Evolutionary conservation across 495 filamentous ascomycete genomes (phyloP).

Genomic region (Podospora pseudoanserina): DNA sequence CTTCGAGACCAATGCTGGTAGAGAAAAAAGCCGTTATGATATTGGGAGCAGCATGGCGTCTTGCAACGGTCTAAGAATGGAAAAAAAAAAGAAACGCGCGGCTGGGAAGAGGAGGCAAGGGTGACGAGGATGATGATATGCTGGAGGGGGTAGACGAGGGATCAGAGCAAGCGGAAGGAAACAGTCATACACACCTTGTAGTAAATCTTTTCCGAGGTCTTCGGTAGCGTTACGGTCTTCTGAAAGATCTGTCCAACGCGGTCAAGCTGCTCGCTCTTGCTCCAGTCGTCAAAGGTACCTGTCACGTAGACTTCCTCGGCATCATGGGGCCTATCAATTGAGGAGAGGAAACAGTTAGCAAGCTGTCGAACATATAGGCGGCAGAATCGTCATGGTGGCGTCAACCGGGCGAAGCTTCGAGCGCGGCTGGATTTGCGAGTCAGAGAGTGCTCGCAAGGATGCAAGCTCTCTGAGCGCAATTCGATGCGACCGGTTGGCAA

Average conservation of each 20-base stretch:
- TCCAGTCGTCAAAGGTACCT: constrained; percentile 94
- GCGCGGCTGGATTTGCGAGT: constrained; percentile 16
- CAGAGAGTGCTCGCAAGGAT: constrained; percentile 18
- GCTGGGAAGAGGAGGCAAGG: not conserved
- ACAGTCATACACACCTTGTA: constrained; percentile 68
- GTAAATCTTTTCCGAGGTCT: constrained; percentile 60
- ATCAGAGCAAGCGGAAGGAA: not conserved
- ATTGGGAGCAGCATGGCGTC: not conserved
- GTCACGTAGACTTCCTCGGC: constrained; percentile 90
- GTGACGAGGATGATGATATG: not conserved
- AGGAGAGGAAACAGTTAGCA: constrained; percentile 21
- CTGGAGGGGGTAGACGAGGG: not conserved
- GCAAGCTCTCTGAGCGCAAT: constrained; percentile 9
- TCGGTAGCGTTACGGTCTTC: constrained; percentile 71
- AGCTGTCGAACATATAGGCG: constrained; percentile 7
- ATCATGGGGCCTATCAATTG: constrained; percentile 58
- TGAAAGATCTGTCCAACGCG: constrained; percentile 66
- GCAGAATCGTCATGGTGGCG: constrained; percentile 21
- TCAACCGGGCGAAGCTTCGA: constrained; percentile 13
- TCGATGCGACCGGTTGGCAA: not conserved
- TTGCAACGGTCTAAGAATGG: not conserved
- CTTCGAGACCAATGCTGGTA: not conserved
- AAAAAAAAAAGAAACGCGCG: not conserved
- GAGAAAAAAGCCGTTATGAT: not conserved
- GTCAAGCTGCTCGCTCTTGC: constrained; percentile 74